A percentile compares a stretch with the other conserved stretches of the same genome.
These are phyloP conservation scores for Aureobasidium vineae DNA, from an alignment of 2,329 filamentous ascomycete genomes.

Conservation along the genomic window DNA sequence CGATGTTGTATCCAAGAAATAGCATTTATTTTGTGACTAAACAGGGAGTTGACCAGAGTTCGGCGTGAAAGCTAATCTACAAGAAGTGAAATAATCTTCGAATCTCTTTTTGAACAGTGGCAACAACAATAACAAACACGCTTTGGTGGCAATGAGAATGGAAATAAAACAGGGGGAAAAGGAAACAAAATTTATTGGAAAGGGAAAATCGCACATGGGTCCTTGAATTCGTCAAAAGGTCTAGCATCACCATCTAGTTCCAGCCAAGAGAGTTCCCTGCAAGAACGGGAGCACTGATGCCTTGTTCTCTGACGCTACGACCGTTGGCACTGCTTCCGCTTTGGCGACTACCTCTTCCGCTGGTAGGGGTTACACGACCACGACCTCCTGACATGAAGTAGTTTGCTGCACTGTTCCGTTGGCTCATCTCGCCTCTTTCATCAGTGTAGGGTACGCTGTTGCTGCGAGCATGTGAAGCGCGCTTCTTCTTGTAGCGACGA, in stretches of 20 bases:
- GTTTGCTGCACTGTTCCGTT: slow-evolving; percentile 40
- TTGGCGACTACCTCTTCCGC: slow-evolving; percentile 45
- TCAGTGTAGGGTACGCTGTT: slow-evolving; percentile 71
- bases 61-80: slow-evolving; percentile 18
- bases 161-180: neutral
- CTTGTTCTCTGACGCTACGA: slow-evolving; percentile 62
- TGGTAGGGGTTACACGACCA: slow-evolving; percentile 41
- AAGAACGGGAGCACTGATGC: slow-evolving; percentile 87
- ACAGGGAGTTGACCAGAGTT: slow-evolving; percentile 7
- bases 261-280: slow-evolving; percentile 94
- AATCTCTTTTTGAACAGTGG: slow-evolving; percentile 20
- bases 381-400: slow-evolving; percentile 67
- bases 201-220: neutral
- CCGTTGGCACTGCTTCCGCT: slow-evolving; percentile 42
- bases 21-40: slow-evolving; percentile 5
- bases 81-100: slow-evolving; percentile 15
- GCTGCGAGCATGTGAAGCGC: slow-evolving; percentile 63
- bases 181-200: neutral
- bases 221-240: slow-evolving; percentile 21
- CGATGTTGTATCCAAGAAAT: neutral
- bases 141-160: neutral
- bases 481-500: slow-evolving; percentile 78
- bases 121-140: slow-evolving; percentile 14
- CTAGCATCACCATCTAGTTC: slow-evolving; percentile 61
- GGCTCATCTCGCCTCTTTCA: slow-evolving; percentile 53